Percentiles rank a stretch among this genome's conserved stretches.
Conservation (phyloP, 306 rosid species). For the Hylodesmum podocarpum region DNA sequence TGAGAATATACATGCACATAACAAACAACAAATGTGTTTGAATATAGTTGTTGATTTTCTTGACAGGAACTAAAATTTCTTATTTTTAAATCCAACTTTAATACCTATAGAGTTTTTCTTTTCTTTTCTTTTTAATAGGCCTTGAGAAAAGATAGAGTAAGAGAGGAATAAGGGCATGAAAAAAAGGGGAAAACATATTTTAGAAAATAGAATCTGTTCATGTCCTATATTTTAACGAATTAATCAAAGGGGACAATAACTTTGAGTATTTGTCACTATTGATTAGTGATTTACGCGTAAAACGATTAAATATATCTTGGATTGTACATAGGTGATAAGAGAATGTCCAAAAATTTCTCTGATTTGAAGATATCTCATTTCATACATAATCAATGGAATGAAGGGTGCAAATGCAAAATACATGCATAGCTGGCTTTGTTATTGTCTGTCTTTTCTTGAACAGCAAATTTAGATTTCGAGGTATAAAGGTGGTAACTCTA, state of each 20-base stretch:
- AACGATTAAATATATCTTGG: background rate
- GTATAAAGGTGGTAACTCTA: background rate
- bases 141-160: background rate
- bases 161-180: background rate
- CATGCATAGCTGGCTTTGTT: constrained; percentile 2
- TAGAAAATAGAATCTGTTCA: too few species aligned
- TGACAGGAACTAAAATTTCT: background rate
- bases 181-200: background rate
- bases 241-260: background rate
- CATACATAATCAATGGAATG: background rate
- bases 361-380: background rate
- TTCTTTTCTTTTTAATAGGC: background rate
- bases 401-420: background rate
- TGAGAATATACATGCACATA: background rate
- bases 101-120: background rate
- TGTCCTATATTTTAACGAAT: background rate
- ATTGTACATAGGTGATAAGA: background rate
- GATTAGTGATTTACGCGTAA: background rate
- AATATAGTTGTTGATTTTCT: background rate
- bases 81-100: background rate
- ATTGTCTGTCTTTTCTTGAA: background rate
- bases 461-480: background rate
- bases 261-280: constrained; percentile 16
- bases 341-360: background rate
- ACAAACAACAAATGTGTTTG: background rate